Evolutionary conservation across 768 basidiomycete genomes (phyloP), one percentile per base, ranked within the genome.

Genomic region (Boletus coccyginus): DNA sequence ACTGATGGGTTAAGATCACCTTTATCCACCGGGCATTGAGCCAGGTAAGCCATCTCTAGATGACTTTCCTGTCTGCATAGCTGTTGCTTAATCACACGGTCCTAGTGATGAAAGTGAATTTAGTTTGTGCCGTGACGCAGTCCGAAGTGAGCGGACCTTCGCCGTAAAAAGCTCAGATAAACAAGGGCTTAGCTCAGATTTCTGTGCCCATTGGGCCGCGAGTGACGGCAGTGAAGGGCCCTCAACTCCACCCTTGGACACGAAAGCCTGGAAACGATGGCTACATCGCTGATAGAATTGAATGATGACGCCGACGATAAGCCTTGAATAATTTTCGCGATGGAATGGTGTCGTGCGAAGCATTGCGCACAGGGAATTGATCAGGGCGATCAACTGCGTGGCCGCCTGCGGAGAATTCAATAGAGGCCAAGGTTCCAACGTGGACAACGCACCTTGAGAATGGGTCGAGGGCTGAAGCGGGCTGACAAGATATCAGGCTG

Each of bases 261-360:
- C 86, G 35, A 91, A 75, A 66, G 84, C 82, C 59, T 93, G 88
- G 69, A 92, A 97, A 39, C 86, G 81, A 65, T 94, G 88, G 62
- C 91, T 93, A 62, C 94, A 98, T 29, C 90, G 84, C 67, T 97
- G 93, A 65, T 98, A 97, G 68, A 96, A 97, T 70, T 97, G 94
- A 40, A 96, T 93, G 55, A 98, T 89, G 52, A 98, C 89, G 16
- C 90, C 87, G 33, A 98, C 82, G 55, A 98, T 95, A 32, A 98
- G 77, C n/a, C 93, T 84, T 17, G 92, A 87, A 69, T 98, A 97
- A 67, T 88, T 94, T 71, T 98, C 96, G 57, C 88, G 82, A 66
- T 98, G 96, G 74, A 98, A 98, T 0, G 95, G 94, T 17, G 92
- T 94, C 7, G 85, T 87, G 54, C 86, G 82, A 19, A 97, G 82